Evolutionary conservation across 345 rosid species (phyloP).

Genomic region (Camelina hispida): DNA sequence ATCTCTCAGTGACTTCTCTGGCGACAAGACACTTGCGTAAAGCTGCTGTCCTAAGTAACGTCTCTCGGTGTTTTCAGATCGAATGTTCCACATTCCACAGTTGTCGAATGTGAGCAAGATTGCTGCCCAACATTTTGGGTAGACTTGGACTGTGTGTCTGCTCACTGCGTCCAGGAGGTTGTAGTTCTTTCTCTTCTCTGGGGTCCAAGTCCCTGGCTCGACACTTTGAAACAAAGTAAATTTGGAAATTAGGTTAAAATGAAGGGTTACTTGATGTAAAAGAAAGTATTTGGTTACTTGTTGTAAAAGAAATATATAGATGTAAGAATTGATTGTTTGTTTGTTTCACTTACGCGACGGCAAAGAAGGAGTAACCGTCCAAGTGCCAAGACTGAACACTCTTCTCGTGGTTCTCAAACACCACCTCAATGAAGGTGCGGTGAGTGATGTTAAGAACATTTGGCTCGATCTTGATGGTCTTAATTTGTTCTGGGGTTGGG

Average conservation of each 20-base stretch:
- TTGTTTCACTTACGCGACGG: conserved; percentile 67
- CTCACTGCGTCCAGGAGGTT: conserved; percentile 83
- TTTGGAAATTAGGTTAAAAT: neutral
- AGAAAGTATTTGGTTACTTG: neutral
- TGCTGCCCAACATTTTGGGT: conserved; percentile 91
- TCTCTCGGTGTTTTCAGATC: conserved; percentile 72
- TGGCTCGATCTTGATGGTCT: conserved; percentile 39
- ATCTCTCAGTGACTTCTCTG: conserved; percentile 74
- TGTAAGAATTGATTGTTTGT: neutral
- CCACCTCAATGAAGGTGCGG: conserved; percentile 72
- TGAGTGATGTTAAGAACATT: conserved; percentile 68
- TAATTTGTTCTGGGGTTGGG: conserved; percentile 44
- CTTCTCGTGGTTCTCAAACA: conserved; percentile 80
- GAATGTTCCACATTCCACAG: conserved; percentile 92
- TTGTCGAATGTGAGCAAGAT: conserved; percentile 80
- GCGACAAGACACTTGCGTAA: conserved; percentile 70
- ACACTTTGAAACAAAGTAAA: conserved; percentile 47
- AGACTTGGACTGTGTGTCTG: conserved; percentile 81
- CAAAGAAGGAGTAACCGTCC: conserved; percentile 80
- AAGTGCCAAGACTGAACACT: conserved; percentile 74
- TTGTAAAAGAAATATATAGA: neutral
- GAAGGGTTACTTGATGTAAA: neutral
- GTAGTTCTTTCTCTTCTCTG: conserved; percentile 80
- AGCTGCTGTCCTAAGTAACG: conserved; percentile 78
- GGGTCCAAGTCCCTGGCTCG: conserved; percentile 85